Evolutionary conservation across 495 filamentous ascomycete genomes (phyloP).

Genomic region (Trichocladium uniseriatum): DNA sequence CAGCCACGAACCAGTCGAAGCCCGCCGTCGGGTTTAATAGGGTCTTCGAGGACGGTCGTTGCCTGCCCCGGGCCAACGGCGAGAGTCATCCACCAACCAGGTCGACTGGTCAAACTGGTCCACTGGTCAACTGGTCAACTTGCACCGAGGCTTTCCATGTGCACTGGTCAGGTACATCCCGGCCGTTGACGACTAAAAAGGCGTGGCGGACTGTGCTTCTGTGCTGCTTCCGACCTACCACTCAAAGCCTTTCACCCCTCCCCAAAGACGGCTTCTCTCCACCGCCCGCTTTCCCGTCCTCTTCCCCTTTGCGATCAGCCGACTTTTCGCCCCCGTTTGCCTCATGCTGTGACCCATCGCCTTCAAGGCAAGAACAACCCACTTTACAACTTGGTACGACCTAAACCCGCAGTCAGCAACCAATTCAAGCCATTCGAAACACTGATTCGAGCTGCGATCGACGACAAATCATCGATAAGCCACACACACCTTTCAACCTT

Average conservation of each 20-base stretch:
- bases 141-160: neutral
- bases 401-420: neutral
- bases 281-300: slow-evolving; percentile 11
- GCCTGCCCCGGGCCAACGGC: slow-evolving; percentile 10
- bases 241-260: neutral
- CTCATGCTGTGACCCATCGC: slow-evolving; percentile 2
- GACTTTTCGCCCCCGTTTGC: slow-evolving; percentile 8
- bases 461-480: neutral
- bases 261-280: slow-evolving; percentile 4
- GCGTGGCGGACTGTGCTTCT: neutral
- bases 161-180: neutral
- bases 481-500: neutral
- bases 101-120: too few species aligned
- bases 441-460: neutral
- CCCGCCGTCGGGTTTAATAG: neutral
- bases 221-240: neutral
- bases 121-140: too few species aligned
- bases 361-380: neutral
- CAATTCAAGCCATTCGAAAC: neutral
- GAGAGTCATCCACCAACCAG: too few species aligned
- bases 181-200: neutral
- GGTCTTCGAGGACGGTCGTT: slow-evolving; percentile 6
- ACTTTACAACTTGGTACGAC: neutral
- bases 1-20: neutral
- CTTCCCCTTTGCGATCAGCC: slow-evolving; percentile 13